Evolutionary conservation across 108 stramenopile species (phyloP).

Genomic region (Epithemia pelagica): DNA sequence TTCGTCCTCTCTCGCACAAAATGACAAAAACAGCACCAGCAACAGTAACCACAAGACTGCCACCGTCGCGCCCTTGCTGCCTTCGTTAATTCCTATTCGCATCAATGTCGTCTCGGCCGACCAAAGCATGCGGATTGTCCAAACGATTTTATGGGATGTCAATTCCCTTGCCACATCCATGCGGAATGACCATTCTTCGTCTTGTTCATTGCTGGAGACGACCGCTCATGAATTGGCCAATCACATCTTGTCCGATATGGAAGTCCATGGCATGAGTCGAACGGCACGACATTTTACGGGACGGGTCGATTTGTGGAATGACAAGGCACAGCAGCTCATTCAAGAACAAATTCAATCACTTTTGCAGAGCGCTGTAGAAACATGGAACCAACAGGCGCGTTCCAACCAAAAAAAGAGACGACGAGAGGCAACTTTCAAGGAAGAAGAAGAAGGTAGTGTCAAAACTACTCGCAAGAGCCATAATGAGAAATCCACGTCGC

Average conservation of each 20-base stretch:
- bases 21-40: too few relatives aligned
- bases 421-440: background rate
- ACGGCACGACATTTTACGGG: conserved; percentile 57
- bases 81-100: conserved; percentile 21
- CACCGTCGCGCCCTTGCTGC: background rate
- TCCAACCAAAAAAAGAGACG: background rate
- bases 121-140: conserved; percentile 38
- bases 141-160: conserved; percentile 52
- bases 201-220: conserved; percentile 42
- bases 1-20: too few relatives aligned
- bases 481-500: too few relatives aligned
- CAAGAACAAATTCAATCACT: conserved; percentile 53
- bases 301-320: conserved; percentile 54
- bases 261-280: conserved; percentile 64
- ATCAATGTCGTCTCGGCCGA: conserved; percentile 25
- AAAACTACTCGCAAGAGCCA: too few relatives aligned
- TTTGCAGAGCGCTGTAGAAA: conserved; percentile 9
- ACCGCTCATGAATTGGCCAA: conserved; percentile 41
- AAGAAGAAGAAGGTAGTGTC: background rate
- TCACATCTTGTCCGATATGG: conserved; percentile 54
- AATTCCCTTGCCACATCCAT: conserved; percentile 8
- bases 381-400: background rate
- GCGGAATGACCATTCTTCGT: too few relatives aligned
- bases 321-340: conserved; percentile 29
- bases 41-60: background rate